A percentile compares a stretch with the other conserved stretches of the same genome.
These are phyloP conservation scores for Populus hybrid DNA, from an alignment of 441 rosid species.

Conservation along the genomic window DNA sequence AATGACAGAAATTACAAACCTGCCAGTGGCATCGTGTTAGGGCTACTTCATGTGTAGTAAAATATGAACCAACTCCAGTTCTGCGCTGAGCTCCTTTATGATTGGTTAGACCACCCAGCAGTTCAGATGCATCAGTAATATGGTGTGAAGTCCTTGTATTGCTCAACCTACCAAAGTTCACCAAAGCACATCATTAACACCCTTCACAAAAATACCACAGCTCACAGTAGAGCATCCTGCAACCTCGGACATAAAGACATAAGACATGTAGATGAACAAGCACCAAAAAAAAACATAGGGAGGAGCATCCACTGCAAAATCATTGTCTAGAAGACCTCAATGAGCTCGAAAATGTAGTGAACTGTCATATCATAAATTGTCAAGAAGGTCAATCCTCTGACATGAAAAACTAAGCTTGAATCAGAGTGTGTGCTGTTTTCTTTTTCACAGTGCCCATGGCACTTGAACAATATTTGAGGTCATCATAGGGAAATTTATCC, in stretches of 20 bases:
- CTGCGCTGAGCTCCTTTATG: conserved; percentile 45
- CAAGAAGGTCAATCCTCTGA: not conserved
- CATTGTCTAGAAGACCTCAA: not conserved
- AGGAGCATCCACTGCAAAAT: not conserved
- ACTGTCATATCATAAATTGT: not conserved
- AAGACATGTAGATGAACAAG: not conserved
- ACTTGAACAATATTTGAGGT: not conserved
- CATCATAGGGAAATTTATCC: not conserved
- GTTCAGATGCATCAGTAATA: conserved; percentile 32
- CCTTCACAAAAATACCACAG: conserved; percentile 1
- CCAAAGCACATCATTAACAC: conserved; percentile 11
- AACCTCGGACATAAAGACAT: not conserved
- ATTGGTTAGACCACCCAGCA: conserved; percentile 30
- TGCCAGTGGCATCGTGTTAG: conserved; percentile 88
- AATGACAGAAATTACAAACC: conserved; percentile 38
- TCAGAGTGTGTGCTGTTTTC: not conserved
- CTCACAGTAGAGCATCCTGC: not conserved
- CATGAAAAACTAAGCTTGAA: not conserved
- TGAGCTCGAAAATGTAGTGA: not conserved
- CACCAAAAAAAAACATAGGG: not conserved
- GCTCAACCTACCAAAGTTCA: conserved; percentile 56
- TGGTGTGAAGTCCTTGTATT: conserved; percentile 41
- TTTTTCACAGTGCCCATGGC: not conserved
- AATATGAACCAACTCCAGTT: conserved; percentile 79
- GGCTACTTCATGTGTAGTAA: conserved; percentile 77